Conservation (phyloP, 164 flowering plant genomes). For the Echeveria elegans region DNA sequence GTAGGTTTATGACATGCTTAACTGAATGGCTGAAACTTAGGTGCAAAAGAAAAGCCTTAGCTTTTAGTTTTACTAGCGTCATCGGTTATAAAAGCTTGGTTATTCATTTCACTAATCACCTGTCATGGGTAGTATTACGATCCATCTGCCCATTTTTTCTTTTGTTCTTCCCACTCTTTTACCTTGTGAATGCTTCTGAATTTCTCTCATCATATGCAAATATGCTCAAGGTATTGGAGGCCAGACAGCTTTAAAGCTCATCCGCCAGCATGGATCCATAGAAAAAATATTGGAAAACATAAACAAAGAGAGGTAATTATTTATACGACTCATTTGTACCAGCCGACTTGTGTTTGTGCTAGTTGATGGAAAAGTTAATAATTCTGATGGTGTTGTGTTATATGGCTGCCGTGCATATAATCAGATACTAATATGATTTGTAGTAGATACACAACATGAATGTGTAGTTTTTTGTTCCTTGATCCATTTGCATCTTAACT, state of each 20-base stretch:
- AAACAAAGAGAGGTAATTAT: conserved; percentile 72
- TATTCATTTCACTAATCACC: neutral
- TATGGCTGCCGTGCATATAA: neutral
- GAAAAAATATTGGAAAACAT: conserved; percentile 77
- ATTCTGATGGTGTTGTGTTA: neutral
- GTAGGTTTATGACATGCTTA: no score
- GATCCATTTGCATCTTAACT: neutral
- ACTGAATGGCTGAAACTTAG: no score
- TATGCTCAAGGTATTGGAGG: conserved; percentile 71
- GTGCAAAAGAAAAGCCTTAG: no score
- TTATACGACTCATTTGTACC: neutral
- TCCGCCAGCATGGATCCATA: conserved; percentile 90
- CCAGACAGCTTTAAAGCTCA: conserved; percentile 87
- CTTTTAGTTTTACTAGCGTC: neutral
- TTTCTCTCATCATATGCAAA: neutral
- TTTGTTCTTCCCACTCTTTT: neutral
- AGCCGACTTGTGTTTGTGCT: neutral
- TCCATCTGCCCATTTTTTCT: neutral
- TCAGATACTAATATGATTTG: neutral
- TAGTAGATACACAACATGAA: neutral
- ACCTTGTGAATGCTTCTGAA: neutral
- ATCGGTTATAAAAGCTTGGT: neutral
- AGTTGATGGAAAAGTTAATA: neutral
- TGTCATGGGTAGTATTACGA: no score
- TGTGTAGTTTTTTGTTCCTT: neutral